phyloP scores from a whole-genome alignment of 768 basidiomycete species.

The Filobasidium floriforme region DNA sequence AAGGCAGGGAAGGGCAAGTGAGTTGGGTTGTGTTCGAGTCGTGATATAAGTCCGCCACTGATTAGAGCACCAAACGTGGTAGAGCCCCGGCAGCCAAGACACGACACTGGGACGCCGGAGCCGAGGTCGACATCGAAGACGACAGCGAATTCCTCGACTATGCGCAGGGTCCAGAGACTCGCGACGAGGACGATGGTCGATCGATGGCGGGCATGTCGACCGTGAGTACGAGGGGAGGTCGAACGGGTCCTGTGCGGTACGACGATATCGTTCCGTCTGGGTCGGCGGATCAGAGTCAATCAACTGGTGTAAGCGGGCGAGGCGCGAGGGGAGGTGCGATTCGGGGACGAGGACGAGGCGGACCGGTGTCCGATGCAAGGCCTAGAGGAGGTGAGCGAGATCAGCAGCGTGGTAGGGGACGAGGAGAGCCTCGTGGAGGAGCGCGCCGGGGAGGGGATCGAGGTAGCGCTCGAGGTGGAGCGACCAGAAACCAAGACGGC shows the following conservation, averaged over 20 bases:
- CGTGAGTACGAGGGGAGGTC: constrained; percentile 19
- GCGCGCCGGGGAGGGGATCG: neutral
- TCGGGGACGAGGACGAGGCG: constrained; percentile 6
- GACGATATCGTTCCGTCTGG: constrained; percentile 25
- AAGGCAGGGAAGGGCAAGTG: constrained; percentile 44
- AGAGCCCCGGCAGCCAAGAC: neutral
- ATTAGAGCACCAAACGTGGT: neutral
- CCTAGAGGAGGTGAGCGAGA: constrained; percentile 1
- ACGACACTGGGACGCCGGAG: constrained; percentile 20
- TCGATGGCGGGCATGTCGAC: constrained; percentile 28
- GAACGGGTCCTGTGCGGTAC: constrained; percentile 35
- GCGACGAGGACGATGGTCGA: constrained; percentile 17
- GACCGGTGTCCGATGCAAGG: neutral
- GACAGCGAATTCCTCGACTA: constrained; percentile 18
- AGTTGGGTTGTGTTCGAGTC: neutral
- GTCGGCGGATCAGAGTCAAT: neutral
- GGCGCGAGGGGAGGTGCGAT: constrained; percentile 8
- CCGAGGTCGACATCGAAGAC: constrained; percentile 29
- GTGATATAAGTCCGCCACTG: constrained; percentile 7
- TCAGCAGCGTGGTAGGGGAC: neutral
- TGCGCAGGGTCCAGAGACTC: constrained; percentile 14
- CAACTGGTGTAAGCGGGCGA: constrained; percentile 17
- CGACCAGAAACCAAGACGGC: constrained; percentile 13
- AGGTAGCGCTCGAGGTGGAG: constrained; percentile 5
- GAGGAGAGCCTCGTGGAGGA: constrained; percentile 6